Conservation (phyloP, 2,329 filamentous ascomycete species). For the Penicillium expansum region DNA sequence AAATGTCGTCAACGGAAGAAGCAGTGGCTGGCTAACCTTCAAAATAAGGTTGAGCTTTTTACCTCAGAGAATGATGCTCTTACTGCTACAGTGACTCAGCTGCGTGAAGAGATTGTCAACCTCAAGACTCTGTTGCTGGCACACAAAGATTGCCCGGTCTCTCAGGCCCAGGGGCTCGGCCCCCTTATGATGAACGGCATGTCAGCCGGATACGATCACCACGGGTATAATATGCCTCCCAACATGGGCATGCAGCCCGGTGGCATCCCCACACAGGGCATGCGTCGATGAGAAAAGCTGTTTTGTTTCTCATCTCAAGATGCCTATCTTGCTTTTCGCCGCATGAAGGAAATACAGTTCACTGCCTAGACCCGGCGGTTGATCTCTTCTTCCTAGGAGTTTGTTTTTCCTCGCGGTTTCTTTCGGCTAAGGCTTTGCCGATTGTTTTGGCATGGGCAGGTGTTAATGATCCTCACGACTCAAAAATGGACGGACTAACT, state of each 20-base stretch:
- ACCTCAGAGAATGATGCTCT: slow-evolving; percentile 88
- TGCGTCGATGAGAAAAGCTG: slow-evolving; percentile 28
- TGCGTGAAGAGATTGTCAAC: slow-evolving; percentile 91
- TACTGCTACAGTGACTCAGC: slow-evolving; percentile 74
- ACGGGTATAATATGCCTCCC: slow-evolving; percentile 44
- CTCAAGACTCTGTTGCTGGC: slow-evolving; percentile 88
- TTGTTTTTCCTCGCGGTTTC: slow-evolving; percentile 15
- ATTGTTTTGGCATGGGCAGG: slow-evolving; percentile 38
- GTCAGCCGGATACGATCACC: slow-evolving; percentile 40
- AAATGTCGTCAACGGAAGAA: slow-evolving; percentile 99
- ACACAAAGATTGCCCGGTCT: slow-evolving; percentile 94
- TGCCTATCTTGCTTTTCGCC: slow-evolving; percentile 15
- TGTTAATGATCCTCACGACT: slow-evolving; percentile 42
- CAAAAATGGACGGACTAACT: slow-evolving; percentile 35
- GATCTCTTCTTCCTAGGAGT: slow-evolving; percentile 14
- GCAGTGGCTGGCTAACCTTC: slow-evolving; percentile 94
- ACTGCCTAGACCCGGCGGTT: slow-evolving; percentile 20
- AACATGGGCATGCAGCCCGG: slow-evolving; percentile 44
- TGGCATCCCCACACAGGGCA: slow-evolving; percentile 36
- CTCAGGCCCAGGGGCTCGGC: slow-evolving; percentile 73
- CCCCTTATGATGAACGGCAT: slow-evolving; percentile 44
- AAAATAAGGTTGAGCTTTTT: slow-evolving; percentile 91
- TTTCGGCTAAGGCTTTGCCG: slow-evolving; percentile 26
- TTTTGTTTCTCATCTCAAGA: slow-evolving; percentile 11
- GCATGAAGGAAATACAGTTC: slow-evolving; percentile 7